These are phyloP conservation scores for Dillenia suffruticosa DNA, from an alignment of 164 flowering plant species.

Conservation along the genomic window DNA sequence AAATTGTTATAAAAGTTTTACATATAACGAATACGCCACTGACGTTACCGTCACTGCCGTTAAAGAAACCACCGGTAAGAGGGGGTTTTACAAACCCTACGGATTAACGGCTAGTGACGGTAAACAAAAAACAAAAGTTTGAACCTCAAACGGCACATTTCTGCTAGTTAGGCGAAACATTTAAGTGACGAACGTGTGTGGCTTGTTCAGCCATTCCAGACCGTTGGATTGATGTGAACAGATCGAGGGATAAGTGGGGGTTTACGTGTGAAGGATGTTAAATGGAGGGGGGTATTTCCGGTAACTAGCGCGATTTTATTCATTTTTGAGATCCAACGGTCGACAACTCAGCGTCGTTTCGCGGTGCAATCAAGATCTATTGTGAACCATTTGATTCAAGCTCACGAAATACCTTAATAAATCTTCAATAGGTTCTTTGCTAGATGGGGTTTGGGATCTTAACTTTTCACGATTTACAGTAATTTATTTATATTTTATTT, in stretches of 20 bases:
- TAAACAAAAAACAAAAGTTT: conserved; percentile 34
- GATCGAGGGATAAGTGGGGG: conserved; percentile 5
- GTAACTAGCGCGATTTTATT: too few species aligned
- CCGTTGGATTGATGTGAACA: conserved; percentile 21
- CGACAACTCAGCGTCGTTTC: too few species aligned
- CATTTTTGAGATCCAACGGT: conserved; percentile 7
- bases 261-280: too few species aligned
- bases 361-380: too few species aligned
- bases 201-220: conserved; percentile 10
- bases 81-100: conserved; percentile 6
- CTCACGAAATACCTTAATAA: too few species aligned
- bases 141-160: conserved; percentile 83
- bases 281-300: too few species aligned
- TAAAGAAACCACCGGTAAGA: neutral
- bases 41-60: conserved; percentile 49
- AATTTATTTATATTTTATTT: too few species aligned
- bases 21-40: conserved; percentile 30
- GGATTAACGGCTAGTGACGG: conserved; percentile 40
- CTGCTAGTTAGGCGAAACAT: conserved; percentile 6
- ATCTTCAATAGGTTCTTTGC: too few species aligned
- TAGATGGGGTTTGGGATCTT: too few species aligned
- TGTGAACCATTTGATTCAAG: too few species aligned
- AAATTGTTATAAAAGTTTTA: conserved; percentile 8
- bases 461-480: too few species aligned
- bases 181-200: conserved; percentile 16